Percentiles rank a stretch among this genome's conserved stretches.
Conservation (phyloP, 1,139 yeast genomes). For the Nematodospora anomalae region DNA sequence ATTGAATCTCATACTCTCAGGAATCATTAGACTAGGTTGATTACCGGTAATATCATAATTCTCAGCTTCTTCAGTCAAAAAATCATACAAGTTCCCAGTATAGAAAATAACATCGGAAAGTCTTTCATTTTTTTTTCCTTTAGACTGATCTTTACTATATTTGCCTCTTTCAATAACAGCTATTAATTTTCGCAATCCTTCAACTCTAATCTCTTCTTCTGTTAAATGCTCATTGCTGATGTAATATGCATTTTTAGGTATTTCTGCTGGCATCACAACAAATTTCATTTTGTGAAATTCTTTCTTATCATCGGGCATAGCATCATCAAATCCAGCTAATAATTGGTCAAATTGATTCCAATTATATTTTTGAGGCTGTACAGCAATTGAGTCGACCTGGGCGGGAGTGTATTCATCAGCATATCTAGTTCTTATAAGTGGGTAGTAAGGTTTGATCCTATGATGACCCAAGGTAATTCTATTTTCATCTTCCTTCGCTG, state of each 20-base stretch:
- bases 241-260: constrained; percentile 56
- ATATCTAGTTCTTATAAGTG: constrained; percentile 75
- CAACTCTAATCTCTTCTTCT: constrained; percentile 83
- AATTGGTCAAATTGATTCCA: constrained; percentile 94
- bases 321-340: constrained; percentile 86
- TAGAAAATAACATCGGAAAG: constrained; percentile 81
- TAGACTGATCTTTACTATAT: constrained; percentile 45
- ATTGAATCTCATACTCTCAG: constrained; percentile 34
- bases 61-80: constrained; percentile 43
- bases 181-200: constrained; percentile 77
- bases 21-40: constrained; percentile 36
- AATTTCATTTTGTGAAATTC: constrained; percentile 72
- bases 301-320: constrained; percentile 54
- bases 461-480: constrained; percentile 23
- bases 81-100: constrained; percentile 79
- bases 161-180: constrained; percentile 63
- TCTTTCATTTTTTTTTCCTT: constrained; percentile 46
- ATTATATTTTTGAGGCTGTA: constrained; percentile 57
- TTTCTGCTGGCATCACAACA: constrained; percentile 75
- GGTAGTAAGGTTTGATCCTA: constrained; percentile 35
- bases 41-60: constrained; percentile 37
- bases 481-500: constrained; percentile 23
- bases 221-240: constrained; percentile 61
- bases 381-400: constrained; percentile 54
- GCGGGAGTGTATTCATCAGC: constrained; percentile 66